phyloP scores from a whole-genome alignment of 768 basidiomycete species.

The Calocera viscosa region DNA sequence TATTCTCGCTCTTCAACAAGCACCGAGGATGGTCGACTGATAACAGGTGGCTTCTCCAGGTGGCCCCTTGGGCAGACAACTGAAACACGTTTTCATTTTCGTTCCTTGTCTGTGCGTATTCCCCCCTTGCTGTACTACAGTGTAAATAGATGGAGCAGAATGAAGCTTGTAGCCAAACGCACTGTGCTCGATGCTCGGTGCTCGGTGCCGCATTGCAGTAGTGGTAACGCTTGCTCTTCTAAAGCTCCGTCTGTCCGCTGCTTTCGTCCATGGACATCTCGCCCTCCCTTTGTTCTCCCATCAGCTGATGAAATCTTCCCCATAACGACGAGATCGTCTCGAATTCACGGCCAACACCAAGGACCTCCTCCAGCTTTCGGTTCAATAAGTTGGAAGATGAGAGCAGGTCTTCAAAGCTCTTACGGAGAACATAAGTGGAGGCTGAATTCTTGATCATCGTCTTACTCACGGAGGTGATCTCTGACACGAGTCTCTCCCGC shows the following conservation, averaged over 20 bases:
- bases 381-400: conserved; percentile 76
- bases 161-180: neutral
- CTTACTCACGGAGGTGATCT: conserved; percentile 54
- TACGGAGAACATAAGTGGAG: neutral
- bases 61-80: conserved; percentile 33
- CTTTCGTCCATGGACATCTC: conserved; percentile 25
- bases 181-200: neutral
- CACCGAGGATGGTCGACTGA: neutral
- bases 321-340: conserved; percentile 76
- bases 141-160: neutral
- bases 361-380: conserved; percentile 82
- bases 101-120: neutral
- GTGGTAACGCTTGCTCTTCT: no score
- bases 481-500: conserved; percentile 56
- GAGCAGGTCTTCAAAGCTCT: conserved; percentile 83
- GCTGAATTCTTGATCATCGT: neutral
- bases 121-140: conserved; percentile 9
- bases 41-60: conserved; percentile 20
- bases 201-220: no score
- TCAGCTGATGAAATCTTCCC: conserved; percentile 67
- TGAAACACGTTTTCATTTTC: conserved; percentile 14
- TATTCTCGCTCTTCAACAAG: neutral
- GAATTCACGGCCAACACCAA: conserved; percentile 87
- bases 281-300: conserved; percentile 39
- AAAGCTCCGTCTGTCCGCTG: conserved; percentile 14